Conservation (phyloP, 1,284 basidiomycete species). For the Leccinum fallax region DNA sequence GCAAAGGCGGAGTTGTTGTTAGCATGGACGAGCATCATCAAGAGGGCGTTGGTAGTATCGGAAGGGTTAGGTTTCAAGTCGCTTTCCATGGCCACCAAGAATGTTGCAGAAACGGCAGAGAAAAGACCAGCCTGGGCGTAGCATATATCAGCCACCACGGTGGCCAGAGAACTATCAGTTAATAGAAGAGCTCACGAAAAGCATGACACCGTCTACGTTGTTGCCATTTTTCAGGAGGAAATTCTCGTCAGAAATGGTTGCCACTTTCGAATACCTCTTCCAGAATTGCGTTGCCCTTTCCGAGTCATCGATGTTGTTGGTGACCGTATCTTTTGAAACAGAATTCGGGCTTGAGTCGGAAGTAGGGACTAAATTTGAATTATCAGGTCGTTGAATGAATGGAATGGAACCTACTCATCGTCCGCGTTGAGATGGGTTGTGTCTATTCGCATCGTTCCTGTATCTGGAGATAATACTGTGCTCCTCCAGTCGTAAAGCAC, state of each 20-base stretch:
- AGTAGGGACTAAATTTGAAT: neutral
- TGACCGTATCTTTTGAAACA: neutral
- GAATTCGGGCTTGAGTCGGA: neutral
- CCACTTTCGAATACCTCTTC: constrained; percentile 9
- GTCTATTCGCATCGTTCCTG: neutral
- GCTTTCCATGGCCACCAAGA: constrained; percentile 11
- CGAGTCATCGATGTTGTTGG: neutral
- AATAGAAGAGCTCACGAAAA: constrained; percentile 13
- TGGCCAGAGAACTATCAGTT: neutral
- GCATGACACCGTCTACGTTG: constrained; percentile 18
- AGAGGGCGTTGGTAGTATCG: constrained; percentile 20
- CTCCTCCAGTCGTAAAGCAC: neutral
- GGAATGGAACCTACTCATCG: neutral
- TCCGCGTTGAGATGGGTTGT: neutral
- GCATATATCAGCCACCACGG: neutral
- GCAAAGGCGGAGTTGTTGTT: constrained; percentile 13
- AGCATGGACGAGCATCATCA: constrained; percentile 18
- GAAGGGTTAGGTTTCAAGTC: constrained; percentile 9
- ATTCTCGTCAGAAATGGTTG: constrained; percentile 9
- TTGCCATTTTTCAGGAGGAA: constrained; percentile 14
- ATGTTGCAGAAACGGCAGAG: constrained; percentile 20
- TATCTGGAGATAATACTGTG: neutral
- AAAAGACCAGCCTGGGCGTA: constrained; percentile 17
- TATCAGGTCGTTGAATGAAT: neutral
- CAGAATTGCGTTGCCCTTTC: constrained; percentile 9